Evolutionary conservation across 768 basidiomycete genomes (phyloP).

Genomic region (Botryobasidium botryosum): DNA sequence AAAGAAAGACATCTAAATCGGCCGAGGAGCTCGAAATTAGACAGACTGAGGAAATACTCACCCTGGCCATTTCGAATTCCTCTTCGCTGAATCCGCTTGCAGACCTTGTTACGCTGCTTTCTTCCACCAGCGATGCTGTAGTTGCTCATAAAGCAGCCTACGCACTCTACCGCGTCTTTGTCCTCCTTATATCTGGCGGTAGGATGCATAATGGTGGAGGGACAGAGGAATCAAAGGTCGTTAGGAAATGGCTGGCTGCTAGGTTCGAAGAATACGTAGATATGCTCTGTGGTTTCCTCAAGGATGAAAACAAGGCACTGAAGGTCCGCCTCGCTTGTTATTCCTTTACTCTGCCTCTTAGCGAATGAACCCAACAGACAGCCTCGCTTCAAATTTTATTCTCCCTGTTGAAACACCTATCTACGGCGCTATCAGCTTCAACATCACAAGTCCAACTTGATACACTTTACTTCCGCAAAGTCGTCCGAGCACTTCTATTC

Average conservation of each 20-base stretch:
- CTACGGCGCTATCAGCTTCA: conserved; percentile 24
- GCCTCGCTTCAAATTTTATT: conserved; percentile 61
- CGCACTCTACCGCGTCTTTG: conserved; percentile 65
- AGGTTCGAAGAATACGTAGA: conserved; percentile 52
- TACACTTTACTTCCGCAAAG: conserved; percentile 46
- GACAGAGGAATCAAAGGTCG: conserved; percentile 37
- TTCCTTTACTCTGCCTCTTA: conserved; percentile 6
- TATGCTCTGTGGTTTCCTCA: conserved; percentile 48
- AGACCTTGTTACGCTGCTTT: conserved; percentile 49
- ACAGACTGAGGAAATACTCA: conserved; percentile 45
- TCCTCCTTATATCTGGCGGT: conserved; percentile 40
- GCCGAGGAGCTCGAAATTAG: conserved; percentile 22
- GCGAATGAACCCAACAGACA: conserved; percentile 26
- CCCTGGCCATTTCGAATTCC: conserved; percentile 33
- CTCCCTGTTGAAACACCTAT: conserved; percentile 60
- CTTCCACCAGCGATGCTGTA: conserved; percentile 30
- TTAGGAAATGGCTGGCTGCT: conserved; percentile 69
- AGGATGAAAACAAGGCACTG: conserved; percentile 59
- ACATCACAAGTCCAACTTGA: conserved; percentile 46
- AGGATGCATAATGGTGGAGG: conserved; percentile 28
- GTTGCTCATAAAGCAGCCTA: conserved; percentile 62
- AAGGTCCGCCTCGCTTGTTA: conserved; percentile 33
- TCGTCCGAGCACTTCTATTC: conserved; percentile 39
- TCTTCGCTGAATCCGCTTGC: conserved; percentile 58
- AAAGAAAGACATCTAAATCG: conserved; percentile 15